A percentile compares a stretch with the other conserved stretches of the same genome.
Conservation (phyloP, 2,329 filamentous ascomycete species). For the Colletotrichum sp. region DNA sequence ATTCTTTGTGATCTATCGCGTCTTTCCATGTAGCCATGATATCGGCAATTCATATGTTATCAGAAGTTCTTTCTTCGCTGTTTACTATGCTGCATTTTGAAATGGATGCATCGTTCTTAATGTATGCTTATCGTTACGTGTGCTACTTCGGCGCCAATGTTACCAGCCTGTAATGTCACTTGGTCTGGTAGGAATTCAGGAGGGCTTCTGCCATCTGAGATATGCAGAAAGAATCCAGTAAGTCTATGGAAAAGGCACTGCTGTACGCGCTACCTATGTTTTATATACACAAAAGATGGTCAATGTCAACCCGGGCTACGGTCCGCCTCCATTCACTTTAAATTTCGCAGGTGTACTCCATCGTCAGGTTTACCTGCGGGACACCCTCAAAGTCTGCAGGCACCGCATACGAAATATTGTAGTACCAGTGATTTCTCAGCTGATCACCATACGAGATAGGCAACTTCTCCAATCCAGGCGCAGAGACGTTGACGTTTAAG, state of each 20-base stretch:
- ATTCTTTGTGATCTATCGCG: background rate
- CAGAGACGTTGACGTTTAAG: conserved; percentile 40
- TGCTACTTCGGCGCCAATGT: fast-evolving
- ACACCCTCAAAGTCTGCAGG: conserved; percentile 41
- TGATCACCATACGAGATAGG: conserved; percentile 39
- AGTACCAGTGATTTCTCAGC: conserved; percentile 46
- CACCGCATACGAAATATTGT: conserved; percentile 51
- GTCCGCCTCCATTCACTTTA: background rate
- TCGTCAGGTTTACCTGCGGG: conserved; percentile 38
- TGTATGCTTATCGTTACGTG: background rate
- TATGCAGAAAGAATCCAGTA: background rate
- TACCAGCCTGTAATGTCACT: background rate
- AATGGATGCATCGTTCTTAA: background rate
- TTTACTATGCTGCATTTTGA: fast-evolving
- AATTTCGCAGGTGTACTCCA: conserved; percentile 30
- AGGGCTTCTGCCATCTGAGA: background rate
- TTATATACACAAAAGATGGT: fast-evolving
- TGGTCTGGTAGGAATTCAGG: background rate
- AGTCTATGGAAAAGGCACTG: background rate
- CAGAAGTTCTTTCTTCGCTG: background rate
- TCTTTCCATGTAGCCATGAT: fast-evolving
- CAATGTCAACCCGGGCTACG: background rate
- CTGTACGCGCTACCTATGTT: background rate
- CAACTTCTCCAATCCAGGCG: conserved; percentile 39
- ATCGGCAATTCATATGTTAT: background rate